Evolutionary conservation across 2,329 filamentous ascomycete genomes (phyloP), one percentile per base, ranked within the genome.

Genomic region (Xylaria sp.): DNA sequence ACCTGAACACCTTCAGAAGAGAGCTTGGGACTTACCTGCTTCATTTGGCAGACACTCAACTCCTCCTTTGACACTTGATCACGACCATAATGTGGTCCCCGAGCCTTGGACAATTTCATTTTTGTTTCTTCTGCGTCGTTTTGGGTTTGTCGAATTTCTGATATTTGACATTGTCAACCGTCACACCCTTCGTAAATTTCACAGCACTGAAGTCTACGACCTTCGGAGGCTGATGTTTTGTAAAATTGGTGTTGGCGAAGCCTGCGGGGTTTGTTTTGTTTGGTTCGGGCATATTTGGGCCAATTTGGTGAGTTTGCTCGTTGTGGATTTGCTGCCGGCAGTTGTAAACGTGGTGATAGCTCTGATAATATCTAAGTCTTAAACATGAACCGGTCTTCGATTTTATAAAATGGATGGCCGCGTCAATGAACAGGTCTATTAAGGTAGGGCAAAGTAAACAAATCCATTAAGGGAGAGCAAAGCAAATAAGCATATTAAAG

Each of bases 61-160:
- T 8, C 3, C 25, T 9, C 10, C 37, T n/a, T 11, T 43, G 40
- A 11, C 3, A 3, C 1, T 13, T 21, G 1, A 4, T 10, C 15
- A 37, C 11, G 19, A 35, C n/a, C 38, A 8, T 17, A 21, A 21
- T 3, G 17, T 19, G 5, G 11, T 19, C 19, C 11, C 8, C 38
- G 15, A 3, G 8, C 15, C 15, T 46, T 8, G 23, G 23, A 15
- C 8, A 21, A 5, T 13, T 17, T 58, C 55, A 58, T 47, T 53
- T 51, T 13, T 25, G 17, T 15, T 52, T 52, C 46, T 57, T 19
- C 38, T 52, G 46, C 33, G 31, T 40, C 7, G 4, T 41, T n/a
- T 59, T 54, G 3, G 56, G 31, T 10, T 54, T 54, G 11, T 47
- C 49, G 17, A 41, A 33, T 54, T 54, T 54, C n/a, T 13, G 41